These are phyloP conservation scores for Ceratobasidium sp. DNA, from an alignment of 1,284 basidiomycete species.

Conservation along the genomic window DNA sequence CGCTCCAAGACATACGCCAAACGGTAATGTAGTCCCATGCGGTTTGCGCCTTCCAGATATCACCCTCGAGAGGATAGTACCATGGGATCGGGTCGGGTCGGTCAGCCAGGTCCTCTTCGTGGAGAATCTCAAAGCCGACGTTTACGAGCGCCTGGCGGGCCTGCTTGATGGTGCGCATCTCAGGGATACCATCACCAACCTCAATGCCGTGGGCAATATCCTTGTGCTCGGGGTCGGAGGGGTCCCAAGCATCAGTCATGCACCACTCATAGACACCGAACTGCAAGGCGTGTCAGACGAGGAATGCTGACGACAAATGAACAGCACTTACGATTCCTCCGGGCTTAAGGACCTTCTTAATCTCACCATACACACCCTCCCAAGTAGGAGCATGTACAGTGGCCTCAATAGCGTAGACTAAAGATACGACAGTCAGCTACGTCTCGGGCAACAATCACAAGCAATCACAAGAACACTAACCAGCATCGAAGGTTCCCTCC, in stretches of 20 bases:
- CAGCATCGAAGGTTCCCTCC: constrained; percentile 94
- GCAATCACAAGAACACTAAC: constrained; percentile 60
- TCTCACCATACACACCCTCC: constrained; percentile 96
- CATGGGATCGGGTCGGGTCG: constrained; percentile 86
- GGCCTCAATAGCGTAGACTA: constrained; percentile 97
- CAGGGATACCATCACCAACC: constrained; percentile 96
- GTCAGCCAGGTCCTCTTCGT: constrained; percentile 95
- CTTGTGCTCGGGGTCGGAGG: constrained; percentile 89
- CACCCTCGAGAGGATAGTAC: constrained; percentile 98
- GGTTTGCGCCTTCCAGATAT: constrained; percentile 93
- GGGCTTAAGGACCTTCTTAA: constrained; percentile 95
- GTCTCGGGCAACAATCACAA: background rate
- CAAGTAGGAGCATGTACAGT: constrained; percentile 96
- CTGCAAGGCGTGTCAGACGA: constrained; percentile 58
- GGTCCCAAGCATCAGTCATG: constrained; percentile 97
- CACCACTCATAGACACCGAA: constrained; percentile 99
- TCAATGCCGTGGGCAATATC: constrained; percentile 91
- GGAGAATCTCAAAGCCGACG: constrained; percentile 91
- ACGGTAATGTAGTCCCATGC: constrained; percentile 91
- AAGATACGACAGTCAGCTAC: constrained; percentile 37
- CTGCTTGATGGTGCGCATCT: constrained; percentile 87
- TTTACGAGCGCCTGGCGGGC: constrained; percentile 84
- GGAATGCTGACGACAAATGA: background rate
- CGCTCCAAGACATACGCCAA: constrained; percentile 91
- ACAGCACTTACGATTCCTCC: constrained; percentile 85